Conservation (phyloP, 257 asterid species). For the Solanum chaucha region DNA sequence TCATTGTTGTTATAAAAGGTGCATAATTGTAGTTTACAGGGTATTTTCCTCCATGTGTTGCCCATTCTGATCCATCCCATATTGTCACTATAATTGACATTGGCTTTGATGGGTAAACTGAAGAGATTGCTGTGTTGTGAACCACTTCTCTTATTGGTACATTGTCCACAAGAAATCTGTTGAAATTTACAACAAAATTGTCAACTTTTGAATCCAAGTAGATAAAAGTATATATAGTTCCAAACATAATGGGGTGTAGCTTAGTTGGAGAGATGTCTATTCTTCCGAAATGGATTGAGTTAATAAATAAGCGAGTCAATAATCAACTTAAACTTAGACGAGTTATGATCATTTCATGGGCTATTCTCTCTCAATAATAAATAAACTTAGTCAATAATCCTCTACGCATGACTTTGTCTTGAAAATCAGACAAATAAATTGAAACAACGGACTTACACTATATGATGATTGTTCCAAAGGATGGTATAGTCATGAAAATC, state of each 20-base stretch:
- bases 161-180: slow-evolving; percentile 74
- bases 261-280: not conserved
- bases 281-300: not conserved
- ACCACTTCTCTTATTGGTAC: slow-evolving; percentile 60
- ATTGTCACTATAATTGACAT: slow-evolving; percentile 57
- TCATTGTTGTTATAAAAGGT: slow-evolving; percentile 44
- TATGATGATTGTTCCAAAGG: slow-evolving; percentile 79
- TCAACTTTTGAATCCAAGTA: not conserved
- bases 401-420: not conserved
- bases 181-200: not conserved
- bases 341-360: not conserved
- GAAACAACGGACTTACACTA: slow-evolving; percentile 27
- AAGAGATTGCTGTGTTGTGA: slow-evolving; percentile 31
- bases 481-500: slow-evolving; percentile 64
- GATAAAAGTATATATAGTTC: not conserved
- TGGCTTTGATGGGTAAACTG: slow-evolving; percentile 68
- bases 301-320: not conserved
- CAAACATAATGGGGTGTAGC: not conserved
- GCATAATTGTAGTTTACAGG: slow-evolving; percentile 54
- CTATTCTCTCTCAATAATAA: not conserved
- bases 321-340: not conserved
- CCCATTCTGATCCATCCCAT: slow-evolving; percentile 93
- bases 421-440: not conserved
- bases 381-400: too few species aligned
- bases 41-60: slow-evolving; percentile 84